phyloP scores from a whole-genome alignment of 768 basidiomycete genomes.

The Agaricus subrufescens region DNA sequence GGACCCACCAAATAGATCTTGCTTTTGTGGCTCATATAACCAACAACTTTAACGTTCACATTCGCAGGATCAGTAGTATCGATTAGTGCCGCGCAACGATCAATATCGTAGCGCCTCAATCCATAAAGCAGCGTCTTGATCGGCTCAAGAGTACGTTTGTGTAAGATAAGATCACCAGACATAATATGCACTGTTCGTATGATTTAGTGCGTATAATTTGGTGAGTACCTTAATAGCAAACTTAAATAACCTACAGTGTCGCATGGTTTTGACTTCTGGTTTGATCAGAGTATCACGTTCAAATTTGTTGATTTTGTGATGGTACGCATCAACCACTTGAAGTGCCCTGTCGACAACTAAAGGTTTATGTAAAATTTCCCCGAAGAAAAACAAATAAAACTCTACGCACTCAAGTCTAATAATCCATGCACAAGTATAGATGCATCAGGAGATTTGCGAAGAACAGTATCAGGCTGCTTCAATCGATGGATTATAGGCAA shows the following conservation, averaged over 20 bases:
- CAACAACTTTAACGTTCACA: conserved; percentile 37
- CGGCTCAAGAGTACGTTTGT: conserved; percentile 70
- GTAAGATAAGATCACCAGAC: conserved; percentile 67
- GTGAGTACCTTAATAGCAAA: neutral
- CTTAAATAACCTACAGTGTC: conserved; percentile 37
- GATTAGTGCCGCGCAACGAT: conserved; percentile 56
- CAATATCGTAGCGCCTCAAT: conserved; percentile 63
- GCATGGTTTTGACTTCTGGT: conserved; percentile 58
- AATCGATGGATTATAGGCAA: conserved; percentile 56
- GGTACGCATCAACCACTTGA: conserved; percentile 67
- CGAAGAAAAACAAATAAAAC: neutral
- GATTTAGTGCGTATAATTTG: neutral
- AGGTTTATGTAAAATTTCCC: neutral
- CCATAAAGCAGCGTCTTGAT: conserved; percentile 68
- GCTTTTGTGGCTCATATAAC: conserved; percentile 64
- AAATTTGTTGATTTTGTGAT: conserved; percentile 54
- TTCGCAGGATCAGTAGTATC: conserved; percentile 37
- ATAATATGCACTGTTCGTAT: conserved; percentile 61
- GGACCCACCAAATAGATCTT: conserved; percentile 60
- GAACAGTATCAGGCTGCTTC: conserved; percentile 50
- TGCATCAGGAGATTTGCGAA: conserved; percentile 60
- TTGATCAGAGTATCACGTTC: conserved; percentile 57
- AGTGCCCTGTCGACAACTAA: conserved; percentile 65
- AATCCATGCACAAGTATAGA: conserved; percentile 66
- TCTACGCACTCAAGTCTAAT: conserved; percentile 48